Percentiles rank a stretch among this genome's conserved stretches.
phyloP scores from a whole-genome alignment of 2,329 filamentous ascomycete genomes.

The Colletotrichum sp. region DNA sequence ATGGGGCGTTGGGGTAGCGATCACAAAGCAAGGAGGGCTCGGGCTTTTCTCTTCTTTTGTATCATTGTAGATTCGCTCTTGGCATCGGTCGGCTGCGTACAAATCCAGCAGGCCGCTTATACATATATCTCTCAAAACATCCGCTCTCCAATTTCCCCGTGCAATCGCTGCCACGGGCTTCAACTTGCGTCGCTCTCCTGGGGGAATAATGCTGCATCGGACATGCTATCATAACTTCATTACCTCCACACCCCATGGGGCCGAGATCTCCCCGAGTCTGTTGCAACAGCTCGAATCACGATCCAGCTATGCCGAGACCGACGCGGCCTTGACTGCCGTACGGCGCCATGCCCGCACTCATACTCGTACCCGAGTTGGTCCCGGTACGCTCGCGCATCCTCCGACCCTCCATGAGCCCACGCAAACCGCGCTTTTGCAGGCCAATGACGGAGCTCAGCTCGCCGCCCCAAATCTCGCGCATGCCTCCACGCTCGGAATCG shows the following conservation, averaged over 20 bases:
- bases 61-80: neutral
- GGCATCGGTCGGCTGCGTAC: neutral
- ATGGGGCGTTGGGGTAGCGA: neutral
- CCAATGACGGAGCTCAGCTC: conserved; percentile 91
- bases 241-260: neutral
- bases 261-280: neutral
- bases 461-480: conserved; percentile 77
- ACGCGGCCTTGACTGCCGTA: conserved; percentile 39
- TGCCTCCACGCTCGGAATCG: conserved; percentile 49
- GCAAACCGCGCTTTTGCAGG: conserved; percentile 88
- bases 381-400: conserved; percentile 77
- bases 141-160: neutral
- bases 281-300: conserved; percentile 31
- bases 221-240: conserved; percentile 20
- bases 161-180: neutral
- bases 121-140: neutral
- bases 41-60: neutral
- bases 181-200: neutral
- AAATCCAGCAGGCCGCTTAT: neutral
- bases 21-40: neutral
- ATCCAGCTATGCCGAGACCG: conserved; percentile 59
- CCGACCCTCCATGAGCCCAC: conserved; percentile 93
- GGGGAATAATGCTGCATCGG: neutral
- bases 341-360: conserved; percentile 21
- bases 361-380: conserved; percentile 34